These are phyloP conservation scores for Sophora flavescens DNA, from an alignment of 306 rosid genomes.

Conservation along the genomic window DNA sequence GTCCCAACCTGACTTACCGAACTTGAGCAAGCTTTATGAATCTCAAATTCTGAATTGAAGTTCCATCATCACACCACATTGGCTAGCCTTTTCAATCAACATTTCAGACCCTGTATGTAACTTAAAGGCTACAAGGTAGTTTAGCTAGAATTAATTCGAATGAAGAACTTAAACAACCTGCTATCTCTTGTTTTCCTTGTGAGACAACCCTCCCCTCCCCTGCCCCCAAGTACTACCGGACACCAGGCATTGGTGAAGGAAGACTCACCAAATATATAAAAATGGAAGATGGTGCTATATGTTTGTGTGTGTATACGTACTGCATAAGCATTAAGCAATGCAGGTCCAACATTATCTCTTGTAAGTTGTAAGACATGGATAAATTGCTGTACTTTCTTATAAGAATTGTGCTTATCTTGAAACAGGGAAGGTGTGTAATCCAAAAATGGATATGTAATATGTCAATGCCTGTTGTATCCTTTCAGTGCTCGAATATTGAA, in stretches of 20 bases:
- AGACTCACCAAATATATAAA: background rate
- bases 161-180: background rate
- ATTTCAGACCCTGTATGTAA: background rate
- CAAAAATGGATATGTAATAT: slow-evolving; percentile 31
- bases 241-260: background rate
- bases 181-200: background rate
- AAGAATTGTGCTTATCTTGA: slow-evolving; percentile 23
- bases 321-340: background rate
- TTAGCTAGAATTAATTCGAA: background rate
- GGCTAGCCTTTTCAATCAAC: slow-evolving; percentile 3
- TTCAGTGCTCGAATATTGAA: too few relatives aligned
- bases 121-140: background rate
- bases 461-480: too few relatives aligned
- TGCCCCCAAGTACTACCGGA: background rate
- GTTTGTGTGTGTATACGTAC: background rate
- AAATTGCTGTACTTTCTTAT: background rate
- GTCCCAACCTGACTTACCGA: background rate
- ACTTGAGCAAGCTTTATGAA: background rate
- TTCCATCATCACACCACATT: background rate
- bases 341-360: background rate
- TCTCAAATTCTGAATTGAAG: background rate
- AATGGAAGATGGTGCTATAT: background rate
- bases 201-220: background rate
- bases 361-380: background rate
- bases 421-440: slow-evolving; percentile 48